A percentile compares a stretch with the other conserved stretches of the same genome.
Conservation (phyloP, 805 yeast genomes). For the Candida succiphila region DNA sequence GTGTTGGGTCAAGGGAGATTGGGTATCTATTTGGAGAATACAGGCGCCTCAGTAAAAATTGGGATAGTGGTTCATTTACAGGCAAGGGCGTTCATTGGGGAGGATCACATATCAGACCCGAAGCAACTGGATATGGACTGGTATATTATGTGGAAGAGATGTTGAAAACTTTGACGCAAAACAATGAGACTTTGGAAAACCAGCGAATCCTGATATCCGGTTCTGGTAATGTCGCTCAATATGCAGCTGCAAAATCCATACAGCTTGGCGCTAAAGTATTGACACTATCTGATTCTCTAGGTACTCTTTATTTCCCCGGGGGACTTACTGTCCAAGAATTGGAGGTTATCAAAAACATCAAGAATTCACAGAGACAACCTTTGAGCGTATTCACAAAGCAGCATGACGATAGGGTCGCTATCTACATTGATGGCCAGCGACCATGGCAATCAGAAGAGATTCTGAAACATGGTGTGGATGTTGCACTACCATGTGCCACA, state of each 20-base stretch:
- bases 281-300: constrained; percentile 91
- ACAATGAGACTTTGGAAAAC: constrained; percentile 83
- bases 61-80: constrained; percentile 87
- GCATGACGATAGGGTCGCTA: constrained; percentile 45
- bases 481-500: constrained; percentile 97
- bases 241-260: constrained; percentile 93
- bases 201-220: constrained; percentile 96
- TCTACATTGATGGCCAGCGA: constrained; percentile 85
- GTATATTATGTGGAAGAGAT: constrained; percentile 95
- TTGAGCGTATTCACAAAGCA: constrained; percentile 46
- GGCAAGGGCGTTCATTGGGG: constrained; percentile 99
- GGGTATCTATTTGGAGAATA: constrained; percentile 96
- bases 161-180: constrained; percentile 86
- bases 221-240: constrained; percentile 98
- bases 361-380: constrained; percentile 62
- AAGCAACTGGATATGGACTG: constrained; percentile 98
- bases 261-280: constrained; percentile 95
- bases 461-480: constrained; percentile 76
- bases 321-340: constrained; percentile 85
- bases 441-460: constrained; percentile 52
- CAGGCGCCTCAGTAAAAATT: constrained; percentile 81
- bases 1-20: constrained; percentile 94
- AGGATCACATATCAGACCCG: constrained; percentile 97
- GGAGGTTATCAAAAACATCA: constrained; percentile 64
- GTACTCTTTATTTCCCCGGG: constrained; percentile 64